phyloP scores from a whole-genome alignment of 495 filamentous ascomycete genomes.

The Talaromyces stipitatus region DNA sequence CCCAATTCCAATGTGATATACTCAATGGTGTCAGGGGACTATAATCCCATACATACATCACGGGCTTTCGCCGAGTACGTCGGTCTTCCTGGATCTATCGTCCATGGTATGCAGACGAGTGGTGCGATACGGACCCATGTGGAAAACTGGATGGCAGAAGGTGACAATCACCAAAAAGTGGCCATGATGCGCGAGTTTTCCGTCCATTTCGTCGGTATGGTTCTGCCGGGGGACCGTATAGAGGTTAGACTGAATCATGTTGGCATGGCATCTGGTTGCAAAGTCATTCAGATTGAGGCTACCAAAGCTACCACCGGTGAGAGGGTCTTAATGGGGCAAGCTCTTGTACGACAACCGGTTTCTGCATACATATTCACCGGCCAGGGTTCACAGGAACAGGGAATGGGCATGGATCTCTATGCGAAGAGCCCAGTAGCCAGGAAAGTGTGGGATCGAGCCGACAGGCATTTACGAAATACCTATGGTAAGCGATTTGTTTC shows the following conservation, averaged over 20 bases:
- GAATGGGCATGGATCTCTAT: slow-evolving; percentile 39
- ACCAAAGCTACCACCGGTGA: slow-evolving; percentile 16
- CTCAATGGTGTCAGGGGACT: slow-evolving; percentile 92
- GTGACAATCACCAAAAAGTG: no score
- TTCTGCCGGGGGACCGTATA: slow-evolving; percentile 25
- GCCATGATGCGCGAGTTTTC: slow-evolving; percentile 15
- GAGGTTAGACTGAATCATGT: slow-evolving; percentile 21
- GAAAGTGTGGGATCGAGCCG: slow-evolving; percentile 31
- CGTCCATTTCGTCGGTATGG: slow-evolving; percentile 26
- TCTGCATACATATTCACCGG: slow-evolving; percentile 39
- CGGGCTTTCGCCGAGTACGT: slow-evolving; percentile 91
- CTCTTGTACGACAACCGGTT: slow-evolving; percentile 24
- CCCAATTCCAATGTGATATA: slow-evolving; percentile 95
- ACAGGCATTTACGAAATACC: slow-evolving; percentile 22
- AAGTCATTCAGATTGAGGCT: slow-evolving; percentile 19
- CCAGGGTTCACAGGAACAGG: slow-evolving; percentile 31
- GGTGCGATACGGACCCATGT: slow-evolving; percentile 93
- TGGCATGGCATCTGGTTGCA: slow-evolving; percentile 28
- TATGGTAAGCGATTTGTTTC: slow-evolving; percentile 24
- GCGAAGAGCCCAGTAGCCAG: slow-evolving; percentile 20
- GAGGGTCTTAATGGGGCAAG: slow-evolving; percentile 25
- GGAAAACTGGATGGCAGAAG: slow-evolving; percentile 97
- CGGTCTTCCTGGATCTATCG: slow-evolving; percentile 48
- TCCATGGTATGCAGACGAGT: slow-evolving; percentile 96
- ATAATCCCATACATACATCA: slow-evolving; percentile 97